Percentiles rank a stretch among this genome's conserved stretches.
Evolutionary conservation across 2,329 filamentous ascomycete species (phyloP).

Genomic region (Pseudogymnoascus verrucosus): DNA sequence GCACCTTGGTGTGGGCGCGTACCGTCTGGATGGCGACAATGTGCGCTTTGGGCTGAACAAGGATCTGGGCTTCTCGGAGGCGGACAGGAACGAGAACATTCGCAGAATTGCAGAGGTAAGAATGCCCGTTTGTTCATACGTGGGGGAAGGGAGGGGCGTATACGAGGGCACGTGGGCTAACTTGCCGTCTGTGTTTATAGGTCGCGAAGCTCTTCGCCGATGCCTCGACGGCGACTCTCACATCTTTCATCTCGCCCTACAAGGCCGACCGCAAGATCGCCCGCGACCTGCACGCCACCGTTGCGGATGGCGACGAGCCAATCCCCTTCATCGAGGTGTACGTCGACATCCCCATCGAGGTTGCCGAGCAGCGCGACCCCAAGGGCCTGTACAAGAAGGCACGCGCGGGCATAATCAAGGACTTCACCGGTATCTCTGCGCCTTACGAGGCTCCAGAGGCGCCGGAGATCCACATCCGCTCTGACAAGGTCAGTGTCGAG

Average conservation of each 20-base stretch:
- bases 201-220: slow-evolving; percentile 97
- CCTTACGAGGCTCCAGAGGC: slow-evolving; percentile 86
- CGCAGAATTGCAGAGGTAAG: slow-evolving; percentile 77
- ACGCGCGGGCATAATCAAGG: slow-evolving; percentile 84
- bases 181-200: slow-evolving; percentile 29
- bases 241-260: slow-evolving; percentile 96
- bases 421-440: slow-evolving; percentile 92
- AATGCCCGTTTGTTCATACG: slow-evolving; percentile 3
- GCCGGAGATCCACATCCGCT: slow-evolving; percentile 81
- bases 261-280: slow-evolving; percentile 76
- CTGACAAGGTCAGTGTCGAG: slow-evolving; percentile 74
- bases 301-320: slow-evolving; percentile 47
- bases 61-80: slow-evolving; percentile 88
- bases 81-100: slow-evolving; percentile 96
- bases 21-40: slow-evolving; percentile 96
- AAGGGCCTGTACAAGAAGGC: slow-evolving; percentile 99
- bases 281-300: slow-evolving; percentile 65
- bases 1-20: slow-evolving; percentile 72
- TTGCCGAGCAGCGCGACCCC: slow-evolving; percentile 89
- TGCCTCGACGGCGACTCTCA: slow-evolving; percentile 76
- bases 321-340: slow-evolving; percentile 91
- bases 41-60: slow-evolving; percentile 97
- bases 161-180: neutral
- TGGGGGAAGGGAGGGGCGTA: neutral
- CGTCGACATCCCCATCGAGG: slow-evolving; percentile 83